phyloP scores from a whole-genome alignment of 2,329 filamentous ascomycete genomes.

The Colletotrichum tamarilloi region DNA sequence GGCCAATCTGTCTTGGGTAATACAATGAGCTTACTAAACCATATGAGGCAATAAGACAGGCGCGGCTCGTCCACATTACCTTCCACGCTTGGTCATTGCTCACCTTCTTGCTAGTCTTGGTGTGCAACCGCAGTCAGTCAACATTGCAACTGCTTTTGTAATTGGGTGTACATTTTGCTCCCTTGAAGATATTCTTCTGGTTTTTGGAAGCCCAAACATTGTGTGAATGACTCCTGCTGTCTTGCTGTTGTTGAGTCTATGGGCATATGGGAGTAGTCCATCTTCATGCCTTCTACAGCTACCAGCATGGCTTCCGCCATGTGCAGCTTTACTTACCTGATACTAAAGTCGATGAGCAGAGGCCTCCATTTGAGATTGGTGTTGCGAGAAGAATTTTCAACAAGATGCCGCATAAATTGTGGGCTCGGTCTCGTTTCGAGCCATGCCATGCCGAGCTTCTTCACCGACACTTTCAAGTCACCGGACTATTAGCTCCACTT shows the following conservation, averaged over 20 bases:
- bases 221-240: too few relatives aligned
- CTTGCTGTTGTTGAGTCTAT: too few relatives aligned
- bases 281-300: too few relatives aligned
- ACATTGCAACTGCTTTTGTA: too few relatives aligned
- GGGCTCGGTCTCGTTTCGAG: not conserved
- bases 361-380: not conserved
- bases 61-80: too few relatives aligned
- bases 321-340: too few relatives aligned
- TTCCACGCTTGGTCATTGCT: too few relatives aligned
- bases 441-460: not conserved
- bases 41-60: not conserved
- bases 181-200: accelerated
- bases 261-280: too few relatives aligned
- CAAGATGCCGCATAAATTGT: not conserved
- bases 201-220: accelerated
- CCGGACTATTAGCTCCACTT: not conserved
- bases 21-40: not conserved
- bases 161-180: too few relatives aligned
- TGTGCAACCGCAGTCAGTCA: too few relatives aligned
- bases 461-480: not conserved
- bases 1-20: not conserved
- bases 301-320: too few relatives aligned
- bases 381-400: not conserved
- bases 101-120: too few relatives aligned
- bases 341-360: not conserved